These are phyloP conservation scores for Erythrobasidium yunnanense DNA, from an alignment of 768 basidiomycete genomes.

Conservation along the genomic window DNA sequence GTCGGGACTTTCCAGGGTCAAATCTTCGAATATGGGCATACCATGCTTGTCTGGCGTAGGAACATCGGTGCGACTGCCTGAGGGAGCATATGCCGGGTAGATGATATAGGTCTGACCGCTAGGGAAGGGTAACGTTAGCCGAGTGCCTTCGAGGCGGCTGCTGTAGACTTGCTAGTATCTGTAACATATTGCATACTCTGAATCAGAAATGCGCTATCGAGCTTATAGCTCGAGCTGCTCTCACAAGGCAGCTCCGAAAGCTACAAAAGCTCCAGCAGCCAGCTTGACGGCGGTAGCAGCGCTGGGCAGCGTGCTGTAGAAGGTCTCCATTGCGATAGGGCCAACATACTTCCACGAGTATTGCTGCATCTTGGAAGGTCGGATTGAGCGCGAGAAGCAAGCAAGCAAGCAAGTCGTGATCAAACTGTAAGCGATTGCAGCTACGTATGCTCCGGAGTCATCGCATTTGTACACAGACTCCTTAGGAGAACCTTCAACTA, in stretches of 20 bases:
- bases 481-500: too few relatives aligned
- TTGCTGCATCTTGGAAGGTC: neutral
- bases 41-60: slow-evolving; percentile 58
- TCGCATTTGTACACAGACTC: too few relatives aligned
- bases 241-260: slow-evolving; percentile 28
- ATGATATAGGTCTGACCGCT: slow-evolving; percentile 23
- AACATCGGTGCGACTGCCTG: slow-evolving; percentile 70
- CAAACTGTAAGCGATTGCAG: too few relatives aligned
- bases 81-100: slow-evolving; percentile 30
- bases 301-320: slow-evolving; percentile 31
- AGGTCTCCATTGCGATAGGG: slow-evolving; percentile 39
- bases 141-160: neutral
- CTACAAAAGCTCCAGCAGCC: slow-evolving; percentile 23
- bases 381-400: neutral
- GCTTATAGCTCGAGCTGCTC: neutral
- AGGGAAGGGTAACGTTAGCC: neutral
- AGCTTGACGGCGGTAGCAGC: slow-evolving; percentile 27
- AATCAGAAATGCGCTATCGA: neutral
- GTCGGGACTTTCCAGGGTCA: slow-evolving; percentile 63
- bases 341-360: neutral
- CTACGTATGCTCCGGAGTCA: too few relatives aligned
- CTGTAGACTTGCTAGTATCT: slow-evolving; percentile 14
- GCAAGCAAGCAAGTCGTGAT: too few relatives aligned
- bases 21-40: slow-evolving; percentile 58
- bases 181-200: neutral